A percentile compares a stretch with the other conserved stretches of the same genome.
These are phyloP conservation scores for Neopestalotiopsis rosae DNA, from an alignment of 2,329 filamentous ascomycete species.

Conservation along the genomic window DNA sequence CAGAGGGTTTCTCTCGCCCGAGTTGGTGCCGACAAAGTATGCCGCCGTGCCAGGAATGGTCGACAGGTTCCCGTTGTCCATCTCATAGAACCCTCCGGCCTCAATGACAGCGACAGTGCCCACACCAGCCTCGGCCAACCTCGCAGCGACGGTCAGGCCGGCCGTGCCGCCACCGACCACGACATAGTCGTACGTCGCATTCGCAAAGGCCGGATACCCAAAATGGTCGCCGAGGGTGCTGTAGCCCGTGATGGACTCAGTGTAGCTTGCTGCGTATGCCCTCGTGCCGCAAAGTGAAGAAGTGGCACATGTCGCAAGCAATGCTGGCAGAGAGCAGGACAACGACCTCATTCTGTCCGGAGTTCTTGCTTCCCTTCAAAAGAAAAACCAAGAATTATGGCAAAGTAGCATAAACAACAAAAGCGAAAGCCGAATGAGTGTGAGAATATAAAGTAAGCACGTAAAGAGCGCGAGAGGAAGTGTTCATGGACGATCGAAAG, in stretches of 20 bases:
- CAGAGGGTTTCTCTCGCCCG: constrained; percentile 28
- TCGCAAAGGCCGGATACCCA: not conserved
- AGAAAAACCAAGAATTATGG: not conserved
- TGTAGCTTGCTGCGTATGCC: not conserved
- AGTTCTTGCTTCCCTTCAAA: not conserved
- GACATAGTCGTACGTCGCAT: constrained; percentile 20
- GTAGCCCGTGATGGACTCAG: not conserved
- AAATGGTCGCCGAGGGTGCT: constrained; percentile 1
- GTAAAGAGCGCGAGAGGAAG: not conserved
- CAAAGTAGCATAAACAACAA: not conserved
- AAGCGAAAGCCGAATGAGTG: not conserved
- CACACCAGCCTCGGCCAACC: constrained; percentile 18
- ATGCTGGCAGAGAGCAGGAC: not conserved
- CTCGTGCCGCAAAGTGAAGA: not conserved
- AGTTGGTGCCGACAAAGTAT: constrained; percentile 24
- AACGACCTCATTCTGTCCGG: not conserved
- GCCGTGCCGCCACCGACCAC: constrained; percentile 22
- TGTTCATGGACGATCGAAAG: not conserved
- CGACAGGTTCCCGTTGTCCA: constrained; percentile 12
- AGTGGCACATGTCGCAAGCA: not conserved
- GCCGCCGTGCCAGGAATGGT: constrained; percentile 6
- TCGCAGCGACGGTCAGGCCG: constrained; percentile 14
- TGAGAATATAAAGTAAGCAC: not conserved
- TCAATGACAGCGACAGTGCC: constrained; percentile 22
- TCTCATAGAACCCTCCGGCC: constrained; percentile 21